A percentile compares a stretch with the other conserved stretches of the same genome.
Evolutionary conservation across 345 rosid species (phyloP).

Genomic region (Rhodamnia rubescens): DNA sequence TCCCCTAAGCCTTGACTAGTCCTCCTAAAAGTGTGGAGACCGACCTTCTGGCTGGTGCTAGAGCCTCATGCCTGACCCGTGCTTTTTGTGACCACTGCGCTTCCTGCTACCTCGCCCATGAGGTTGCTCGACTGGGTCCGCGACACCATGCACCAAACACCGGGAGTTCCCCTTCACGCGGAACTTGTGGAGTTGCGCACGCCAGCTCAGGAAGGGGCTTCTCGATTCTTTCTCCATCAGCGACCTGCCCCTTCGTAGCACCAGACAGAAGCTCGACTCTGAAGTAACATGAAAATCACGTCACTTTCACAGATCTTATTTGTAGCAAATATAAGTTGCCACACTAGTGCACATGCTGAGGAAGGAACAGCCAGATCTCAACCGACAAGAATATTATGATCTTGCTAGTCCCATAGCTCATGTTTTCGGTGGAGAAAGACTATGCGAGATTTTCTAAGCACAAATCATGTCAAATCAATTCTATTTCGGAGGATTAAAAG

Average conservation of each 20-base stretch:
- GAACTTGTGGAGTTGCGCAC: slow-evolving; percentile 28
- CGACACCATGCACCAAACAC: slow-evolving; percentile 36
- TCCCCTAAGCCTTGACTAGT: slow-evolving; percentile 24
- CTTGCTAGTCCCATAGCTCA: background rate
- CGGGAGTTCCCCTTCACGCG: slow-evolving; percentile 39
- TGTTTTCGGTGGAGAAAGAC: background rate
- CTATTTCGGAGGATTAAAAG: background rate
- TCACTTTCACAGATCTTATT: background rate
- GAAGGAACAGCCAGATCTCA: background rate
- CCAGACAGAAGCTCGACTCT: slow-evolving; percentile 37
- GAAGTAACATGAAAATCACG: background rate
- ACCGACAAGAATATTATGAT: background rate
- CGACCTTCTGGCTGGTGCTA: slow-evolving; percentile 36
- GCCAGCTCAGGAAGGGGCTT: slow-evolving; percentile 40
- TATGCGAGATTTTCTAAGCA: background rate
- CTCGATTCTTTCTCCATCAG: slow-evolving; percentile 35
- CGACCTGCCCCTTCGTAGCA: slow-evolving; percentile 33
- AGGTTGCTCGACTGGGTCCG: slow-evolving; percentile 44
- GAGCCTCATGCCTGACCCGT: slow-evolving; percentile 32
- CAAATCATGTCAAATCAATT: background rate
- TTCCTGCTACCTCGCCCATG: slow-evolving; percentile 41
- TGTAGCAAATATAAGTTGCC: background rate
- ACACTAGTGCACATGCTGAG: background rate
- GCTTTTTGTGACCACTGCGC: slow-evolving; percentile 28
- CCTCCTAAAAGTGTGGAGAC: slow-evolving; percentile 34